Conservation (phyloP, 2,329 filamentous ascomycete species). For the Pseudohalonectria lignicola region DNA sequence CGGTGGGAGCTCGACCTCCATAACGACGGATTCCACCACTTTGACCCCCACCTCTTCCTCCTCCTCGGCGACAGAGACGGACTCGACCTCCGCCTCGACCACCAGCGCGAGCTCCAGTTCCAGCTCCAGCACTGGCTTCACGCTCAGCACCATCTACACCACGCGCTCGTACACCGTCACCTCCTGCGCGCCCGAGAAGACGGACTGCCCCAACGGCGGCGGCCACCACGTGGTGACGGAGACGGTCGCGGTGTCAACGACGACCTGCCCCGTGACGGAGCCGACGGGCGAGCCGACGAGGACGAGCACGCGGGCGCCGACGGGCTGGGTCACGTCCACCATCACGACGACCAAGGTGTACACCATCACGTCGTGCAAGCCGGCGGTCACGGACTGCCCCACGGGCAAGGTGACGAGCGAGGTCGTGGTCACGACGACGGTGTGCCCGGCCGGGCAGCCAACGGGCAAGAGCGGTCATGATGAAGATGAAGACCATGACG, state of each 20-base stretch:
- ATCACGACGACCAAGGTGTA: slow-evolving; percentile 11
- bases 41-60: background rate
- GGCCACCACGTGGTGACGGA: background rate
- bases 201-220: background rate
- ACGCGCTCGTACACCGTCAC: background rate
- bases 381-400: slow-evolving; percentile 16
- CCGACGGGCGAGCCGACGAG: too few species aligned
- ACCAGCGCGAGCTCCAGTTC: too few species aligned
- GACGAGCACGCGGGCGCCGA: too few species aligned
- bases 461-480: background rate
- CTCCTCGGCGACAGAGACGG: background rate
- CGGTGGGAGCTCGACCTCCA: too few species aligned
- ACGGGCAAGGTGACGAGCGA: slow-evolving; percentile 13
- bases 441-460: slow-evolving; percentile 16
- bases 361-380: slow-evolving; percentile 16
- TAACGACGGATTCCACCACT: background rate
- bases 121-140: too few species aligned
- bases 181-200: background rate
- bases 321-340: slow-evolving; percentile 1
- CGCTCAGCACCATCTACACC: background rate
- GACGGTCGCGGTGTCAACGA: background rate
- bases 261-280: too few species aligned
- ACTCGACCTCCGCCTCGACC: background rate
- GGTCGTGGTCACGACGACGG: slow-evolving; percentile 22
- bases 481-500: background rate